Evolutionary conservation across 176 grass and related monocot species (phyloP), one percentile per base, ranked within the genome.

Genomic region (Eleusine coracana): DNA sequence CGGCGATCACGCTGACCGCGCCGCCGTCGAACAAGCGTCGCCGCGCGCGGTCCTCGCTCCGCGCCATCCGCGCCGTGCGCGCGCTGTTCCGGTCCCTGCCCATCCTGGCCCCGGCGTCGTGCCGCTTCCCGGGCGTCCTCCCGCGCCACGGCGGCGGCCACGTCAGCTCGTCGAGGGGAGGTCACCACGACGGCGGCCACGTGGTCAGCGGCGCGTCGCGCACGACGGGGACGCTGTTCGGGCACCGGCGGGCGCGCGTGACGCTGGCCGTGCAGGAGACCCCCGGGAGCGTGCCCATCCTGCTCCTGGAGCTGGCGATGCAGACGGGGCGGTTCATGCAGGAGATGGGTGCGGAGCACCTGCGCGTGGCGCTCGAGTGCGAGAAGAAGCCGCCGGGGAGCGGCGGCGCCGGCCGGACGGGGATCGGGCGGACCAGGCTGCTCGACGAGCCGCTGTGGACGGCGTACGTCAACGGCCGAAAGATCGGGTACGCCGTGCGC

Each of bases 241-340:
- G 92, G 75, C 81, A 93, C 85, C 90, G 95, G 74, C 87, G 89
- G 77, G 86, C 90, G 65, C 88, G 90, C 40, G 93, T 94, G 84
- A 98, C 86, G 73, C 90, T 98, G 42, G 92, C 90, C 10, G 83
- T 95, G 86, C 96, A 98, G 81, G 90, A 98, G 83, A 93, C 85
- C 27, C 87, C 96, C 66, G 83, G 96, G 13, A 91, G 90, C 86
- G 84, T 98, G 81, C 90, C 96, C 14, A 77, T 95, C 59, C 91
- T 98, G 49, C 86, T 98, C 31, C 87, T 98, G 18, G 96, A 98
- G 90, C 89, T 98, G 12, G 92, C 96, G 42, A 90, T 93, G 71
- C 90, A 85, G 46, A 95, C 96, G 9, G 87, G 90, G 16, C 83
- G 92, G 81, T 98, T 98, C 96, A 95, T 95, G 96, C 96, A 95